phyloP scores from a whole-genome alignment of 495 filamentous ascomycete species.

The Penicillium subrubescens region DNA sequence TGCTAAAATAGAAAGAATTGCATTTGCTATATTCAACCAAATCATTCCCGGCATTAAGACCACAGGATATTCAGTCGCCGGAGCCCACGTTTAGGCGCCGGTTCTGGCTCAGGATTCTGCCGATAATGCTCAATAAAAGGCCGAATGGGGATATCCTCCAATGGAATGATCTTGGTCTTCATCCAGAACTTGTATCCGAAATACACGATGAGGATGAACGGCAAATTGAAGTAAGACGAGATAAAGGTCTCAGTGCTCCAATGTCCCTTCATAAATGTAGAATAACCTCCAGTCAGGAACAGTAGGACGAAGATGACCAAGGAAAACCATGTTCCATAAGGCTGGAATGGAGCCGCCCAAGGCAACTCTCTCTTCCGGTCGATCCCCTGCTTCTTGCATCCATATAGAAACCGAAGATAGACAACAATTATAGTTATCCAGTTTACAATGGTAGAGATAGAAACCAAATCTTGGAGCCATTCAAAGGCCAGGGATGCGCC shows the following conservation, averaged over 20 bases:
- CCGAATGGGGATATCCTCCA: slow-evolving; percentile 48
- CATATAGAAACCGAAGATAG: slow-evolving; percentile 58
- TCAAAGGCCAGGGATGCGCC: slow-evolving; percentile 57
- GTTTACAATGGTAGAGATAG: slow-evolving; percentile 54
- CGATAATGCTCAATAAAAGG: slow-evolving; percentile 26
- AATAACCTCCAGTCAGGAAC: slow-evolving; percentile 30
- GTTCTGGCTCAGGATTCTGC: slow-evolving; percentile 28
- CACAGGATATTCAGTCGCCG: slow-evolving; percentile 28
- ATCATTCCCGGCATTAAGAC: slow-evolving; percentile 7
- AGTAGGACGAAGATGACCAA: slow-evolving; percentile 52
- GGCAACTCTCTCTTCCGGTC: slow-evolving; percentile 44
- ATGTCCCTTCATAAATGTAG: slow-evolving; percentile 54
- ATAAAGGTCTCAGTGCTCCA: slow-evolving; percentile 36
- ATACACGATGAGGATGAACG: slow-evolving; percentile 54
- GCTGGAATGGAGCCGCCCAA: slow-evolving; percentile 53
- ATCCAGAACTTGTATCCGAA: slow-evolving; percentile 56
- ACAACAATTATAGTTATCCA: slow-evolving; percentile 57
- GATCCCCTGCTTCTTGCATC: slow-evolving; percentile 51
- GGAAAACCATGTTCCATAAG: slow-evolving; percentile 50
- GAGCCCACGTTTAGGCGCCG: slow-evolving; percentile 17
- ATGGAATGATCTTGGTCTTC: slow-evolving; percentile 54
- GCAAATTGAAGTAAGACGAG: slow-evolving; percentile 48
- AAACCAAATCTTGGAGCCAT: slow-evolving; percentile 58
- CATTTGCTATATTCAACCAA: not conserved
- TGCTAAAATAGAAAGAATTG: not conserved